Conservation (phyloP, 208 protist genomes). For the Sergeia podlipaevii region DNA sequence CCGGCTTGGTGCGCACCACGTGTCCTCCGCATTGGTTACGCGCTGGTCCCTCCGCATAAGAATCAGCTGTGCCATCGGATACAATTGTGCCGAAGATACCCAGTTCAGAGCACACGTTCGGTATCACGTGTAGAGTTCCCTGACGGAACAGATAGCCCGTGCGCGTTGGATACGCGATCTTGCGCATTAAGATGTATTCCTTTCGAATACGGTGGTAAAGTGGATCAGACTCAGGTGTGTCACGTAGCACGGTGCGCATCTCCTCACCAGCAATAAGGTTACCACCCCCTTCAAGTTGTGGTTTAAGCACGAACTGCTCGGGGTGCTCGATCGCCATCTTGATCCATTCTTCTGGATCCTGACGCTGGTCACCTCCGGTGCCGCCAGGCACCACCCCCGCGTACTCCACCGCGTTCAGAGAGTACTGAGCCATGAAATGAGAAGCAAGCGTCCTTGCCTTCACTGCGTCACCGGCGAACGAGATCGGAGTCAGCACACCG, state of each 20-base stretch:
- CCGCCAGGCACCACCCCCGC: constrained; percentile 4
- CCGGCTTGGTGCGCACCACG: constrained; percentile 90
- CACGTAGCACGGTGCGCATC: constrained; percentile 56
- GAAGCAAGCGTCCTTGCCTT: constrained; percentile 37
- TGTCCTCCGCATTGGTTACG: constrained; percentile 78
- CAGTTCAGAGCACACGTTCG: constrained; percentile 80
- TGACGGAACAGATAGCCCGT: constrained; percentile 56
- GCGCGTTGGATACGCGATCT: constrained; percentile 60
- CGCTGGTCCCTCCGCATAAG: not conserved
- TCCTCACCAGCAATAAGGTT: constrained; percentile 83
- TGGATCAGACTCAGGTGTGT: constrained; percentile 5
- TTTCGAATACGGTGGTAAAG: constrained; percentile 49
- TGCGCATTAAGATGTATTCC: constrained; percentile 91
- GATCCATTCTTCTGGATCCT: constrained; percentile 59
- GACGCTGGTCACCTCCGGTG: constrained; percentile 5
- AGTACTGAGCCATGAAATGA: constrained; percentile 90
- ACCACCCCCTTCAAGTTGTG: constrained; percentile 95
- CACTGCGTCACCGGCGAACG: constrained; percentile 43
- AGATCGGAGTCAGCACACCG: constrained; percentile 54
- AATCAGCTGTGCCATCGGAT: constrained; percentile 15
- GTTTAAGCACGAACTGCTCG: constrained; percentile 92
- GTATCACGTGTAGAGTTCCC: constrained; percentile 41
- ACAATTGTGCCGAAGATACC: constrained; percentile 86
- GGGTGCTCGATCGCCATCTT: constrained; percentile 57
- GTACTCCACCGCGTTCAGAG: constrained; percentile 72